These are phyloP conservation scores for Cryptococcus floricola DNA, from an alignment of 1,284 basidiomycete genomes.

Conservation along the genomic window DNA sequence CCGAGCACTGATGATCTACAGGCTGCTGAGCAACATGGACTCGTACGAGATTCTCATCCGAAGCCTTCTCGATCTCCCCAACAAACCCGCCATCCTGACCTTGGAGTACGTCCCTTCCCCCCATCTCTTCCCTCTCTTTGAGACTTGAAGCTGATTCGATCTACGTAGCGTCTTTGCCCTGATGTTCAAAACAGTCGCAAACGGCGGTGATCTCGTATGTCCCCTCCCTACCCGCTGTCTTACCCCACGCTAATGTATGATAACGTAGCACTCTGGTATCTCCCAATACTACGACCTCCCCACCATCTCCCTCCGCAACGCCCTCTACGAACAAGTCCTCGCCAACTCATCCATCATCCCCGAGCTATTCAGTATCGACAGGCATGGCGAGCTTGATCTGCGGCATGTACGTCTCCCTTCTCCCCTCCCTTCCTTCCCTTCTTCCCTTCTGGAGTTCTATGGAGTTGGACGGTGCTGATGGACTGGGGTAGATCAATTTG, in stretches of 20 bases:
- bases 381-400: background rate
- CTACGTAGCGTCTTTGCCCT: conserved; percentile 31
- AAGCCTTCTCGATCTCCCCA: conserved; percentile 31
- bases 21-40: conserved; percentile 20
- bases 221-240: background rate
- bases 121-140: background rate
- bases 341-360: background rate
- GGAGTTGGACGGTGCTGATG: background rate
- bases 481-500: conserved; percentile 9
- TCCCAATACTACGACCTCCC: conserved; percentile 44
- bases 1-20: background rate
- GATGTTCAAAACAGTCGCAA: conserved; percentile 27
- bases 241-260: background rate
- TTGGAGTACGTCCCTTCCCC: conserved; percentile 21
- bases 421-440: too few relatives aligned
- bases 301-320: conserved; percentile 33
- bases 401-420: background rate
- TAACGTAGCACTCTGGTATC: conserved; percentile 28
- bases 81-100: conserved; percentile 35
- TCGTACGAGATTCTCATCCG: conserved; percentile 36
- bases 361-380: background rate
- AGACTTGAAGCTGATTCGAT: too few relatives aligned
- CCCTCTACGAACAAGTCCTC: conserved; percentile 11
- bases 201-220: conserved; percentile 36
- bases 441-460: too few relatives aligned